These are phyloP conservation scores for Arthroderma sp. DNA, from an alignment of 2,329 filamentous ascomycete genomes.

Conservation along the genomic window DNA sequence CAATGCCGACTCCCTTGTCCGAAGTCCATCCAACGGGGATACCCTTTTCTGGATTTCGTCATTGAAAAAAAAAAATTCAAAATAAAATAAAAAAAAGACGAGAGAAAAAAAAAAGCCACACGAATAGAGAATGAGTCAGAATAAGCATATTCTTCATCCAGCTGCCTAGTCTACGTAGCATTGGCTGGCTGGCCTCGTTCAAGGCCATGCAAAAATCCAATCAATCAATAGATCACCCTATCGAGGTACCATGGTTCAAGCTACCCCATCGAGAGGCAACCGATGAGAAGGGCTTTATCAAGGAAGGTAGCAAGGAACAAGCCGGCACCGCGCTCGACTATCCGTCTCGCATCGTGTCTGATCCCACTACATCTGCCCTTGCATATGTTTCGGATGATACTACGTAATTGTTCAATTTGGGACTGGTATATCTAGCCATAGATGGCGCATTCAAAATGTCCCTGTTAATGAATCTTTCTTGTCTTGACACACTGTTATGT, in stretches of 20 bases:
- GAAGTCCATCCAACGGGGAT: not conserved
- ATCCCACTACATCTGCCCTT: not conserved
- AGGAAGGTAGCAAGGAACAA: not conserved
- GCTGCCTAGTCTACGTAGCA: not conserved
- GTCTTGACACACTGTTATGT: not conserved
- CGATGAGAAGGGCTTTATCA: conserved; percentile 1
- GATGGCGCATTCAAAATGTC: not conserved
- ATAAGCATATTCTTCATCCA: not conserved
- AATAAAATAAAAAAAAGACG: conserved; percentile 1
- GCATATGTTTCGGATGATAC: conserved; percentile 3
- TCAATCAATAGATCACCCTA: not conserved
- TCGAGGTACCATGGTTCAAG: conserved; percentile 2
- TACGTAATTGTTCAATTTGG: not conserved
- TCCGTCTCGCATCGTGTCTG: not conserved
- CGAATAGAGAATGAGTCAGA: conserved; percentile 1
- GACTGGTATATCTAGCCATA: too few species aligned
- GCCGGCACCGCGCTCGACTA: conserved; percentile 2
- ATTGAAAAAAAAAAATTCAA: not conserved
- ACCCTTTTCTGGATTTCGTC: not conserved
- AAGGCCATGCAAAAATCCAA: not conserved
- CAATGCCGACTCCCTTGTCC: not conserved
- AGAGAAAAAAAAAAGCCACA: not conserved
- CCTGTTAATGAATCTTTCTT: not conserved
- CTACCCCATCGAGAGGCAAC: not conserved
- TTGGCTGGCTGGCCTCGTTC: not conserved